phyloP scores from a whole-genome alignment of 345 rosid genomes.

The Sisymbrium irio region DNA sequence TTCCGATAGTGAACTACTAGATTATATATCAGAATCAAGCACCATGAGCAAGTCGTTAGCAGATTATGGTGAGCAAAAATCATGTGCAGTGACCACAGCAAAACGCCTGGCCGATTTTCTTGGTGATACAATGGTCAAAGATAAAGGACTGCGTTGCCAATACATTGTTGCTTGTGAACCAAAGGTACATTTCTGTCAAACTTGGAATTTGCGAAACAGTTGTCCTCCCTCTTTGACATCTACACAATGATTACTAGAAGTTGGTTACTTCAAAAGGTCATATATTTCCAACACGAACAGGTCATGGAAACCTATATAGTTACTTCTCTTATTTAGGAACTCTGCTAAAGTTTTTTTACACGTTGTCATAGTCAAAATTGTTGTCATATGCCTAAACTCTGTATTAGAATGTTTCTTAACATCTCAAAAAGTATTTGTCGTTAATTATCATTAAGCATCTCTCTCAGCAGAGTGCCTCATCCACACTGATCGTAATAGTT shows the following conservation, averaged over 20 bases:
- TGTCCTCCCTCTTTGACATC: not conserved
- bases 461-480: slow-evolving; percentile 7
- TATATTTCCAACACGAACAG: not conserved
- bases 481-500: slow-evolving; percentile 13
- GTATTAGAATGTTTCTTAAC: slow-evolving; percentile 1
- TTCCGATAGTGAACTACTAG: slow-evolving; percentile 90
- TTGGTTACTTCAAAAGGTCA: slow-evolving; percentile 8
- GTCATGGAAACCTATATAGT: not conserved
- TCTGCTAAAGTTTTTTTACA: not conserved
- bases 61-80: slow-evolving; percentile 94
- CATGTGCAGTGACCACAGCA: slow-evolving; percentile 98
- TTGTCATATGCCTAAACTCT: slow-evolving; percentile 8
- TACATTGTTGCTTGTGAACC: slow-evolving; percentile 97
- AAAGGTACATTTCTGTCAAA: slow-evolving; percentile 46
- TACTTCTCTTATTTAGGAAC: slow-evolving; percentile 12
- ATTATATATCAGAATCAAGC: slow-evolving; percentile 97
- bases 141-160: slow-evolving; percentile 96
- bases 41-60: slow-evolving; percentile 98
- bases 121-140: slow-evolving; percentile 91
- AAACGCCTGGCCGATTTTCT: slow-evolving; percentile 93
- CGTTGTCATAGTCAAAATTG: not conserved
- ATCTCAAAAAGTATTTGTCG: not conserved
- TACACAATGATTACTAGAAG: not conserved
- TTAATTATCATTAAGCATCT: not conserved
- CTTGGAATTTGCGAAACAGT: not conserved